Evolutionary conservation across 768 basidiomycete genomes (phyloP).

Genomic region (Lyophyllum shimeji): DNA sequence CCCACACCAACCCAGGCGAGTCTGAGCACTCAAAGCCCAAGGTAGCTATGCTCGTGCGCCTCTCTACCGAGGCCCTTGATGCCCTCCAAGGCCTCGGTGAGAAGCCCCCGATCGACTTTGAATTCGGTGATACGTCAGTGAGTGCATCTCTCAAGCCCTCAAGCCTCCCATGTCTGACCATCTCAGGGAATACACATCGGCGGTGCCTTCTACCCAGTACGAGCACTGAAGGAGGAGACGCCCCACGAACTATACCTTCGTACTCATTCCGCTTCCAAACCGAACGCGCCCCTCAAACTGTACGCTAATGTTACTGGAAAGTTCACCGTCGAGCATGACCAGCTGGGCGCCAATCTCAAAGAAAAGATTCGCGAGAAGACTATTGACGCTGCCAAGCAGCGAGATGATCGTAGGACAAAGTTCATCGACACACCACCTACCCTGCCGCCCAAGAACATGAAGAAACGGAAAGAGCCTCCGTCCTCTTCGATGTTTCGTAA

Average conservation of each 20-base stretch:
- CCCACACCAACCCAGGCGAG: slow-evolving; percentile 55
- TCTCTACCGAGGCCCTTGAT: slow-evolving; percentile 72
- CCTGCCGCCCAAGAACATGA: slow-evolving; percentile 29
- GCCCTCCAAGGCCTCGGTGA: slow-evolving; percentile 54
- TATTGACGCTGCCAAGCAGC: slow-evolving; percentile 40
- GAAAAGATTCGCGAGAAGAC: slow-evolving; percentile 47
- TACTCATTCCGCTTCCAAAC: slow-evolving; percentile 54
- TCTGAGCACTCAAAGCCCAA: slow-evolving; percentile 60
- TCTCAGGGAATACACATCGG: slow-evolving; percentile 66
- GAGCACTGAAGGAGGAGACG: slow-evolving; percentile 47
- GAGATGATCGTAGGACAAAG: slow-evolving; percentile 45
- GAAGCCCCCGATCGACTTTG: slow-evolving; percentile 50
- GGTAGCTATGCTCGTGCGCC: slow-evolving; percentile 72
- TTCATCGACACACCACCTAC: slow-evolving; percentile 46
- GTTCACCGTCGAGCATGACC: slow-evolving; percentile 57
- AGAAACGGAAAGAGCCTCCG: slow-evolving; percentile 40
- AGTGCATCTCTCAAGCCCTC: slow-evolving; percentile 21
- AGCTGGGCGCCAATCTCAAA: slow-evolving; percentile 49
- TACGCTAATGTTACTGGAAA: slow-evolving; percentile 76
- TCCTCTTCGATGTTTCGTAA: slow-evolving; percentile 39
- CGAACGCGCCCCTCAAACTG: slow-evolving; percentile 66
- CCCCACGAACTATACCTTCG: slow-evolving; percentile 77
- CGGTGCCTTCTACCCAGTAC: slow-evolving; percentile 62
- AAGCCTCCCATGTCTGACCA: slow-evolving; percentile 2
- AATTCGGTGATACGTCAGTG: slow-evolving; percentile 63